phyloP scores from a whole-genome alignment of 2,329 filamentous ascomycete species.

The Fusarium compactum region DNA sequence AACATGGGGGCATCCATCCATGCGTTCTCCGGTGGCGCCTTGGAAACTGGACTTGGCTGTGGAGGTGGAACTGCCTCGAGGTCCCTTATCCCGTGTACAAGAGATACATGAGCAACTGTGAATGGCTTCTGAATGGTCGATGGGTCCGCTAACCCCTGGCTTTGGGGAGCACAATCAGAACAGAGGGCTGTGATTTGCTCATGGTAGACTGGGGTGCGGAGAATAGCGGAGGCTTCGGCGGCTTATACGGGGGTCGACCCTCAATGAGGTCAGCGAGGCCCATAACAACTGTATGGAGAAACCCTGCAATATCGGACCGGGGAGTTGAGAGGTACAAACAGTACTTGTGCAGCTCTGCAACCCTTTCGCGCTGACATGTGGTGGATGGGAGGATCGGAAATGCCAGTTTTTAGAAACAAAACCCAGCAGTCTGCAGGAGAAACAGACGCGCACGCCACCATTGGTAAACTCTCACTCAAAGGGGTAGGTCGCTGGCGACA shows the following conservation, averaged over 20 bases:
- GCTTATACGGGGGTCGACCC: slow-evolving; percentile 39
- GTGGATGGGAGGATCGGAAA: slow-evolving; percentile 30
- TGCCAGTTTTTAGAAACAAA: slow-evolving; percentile 26
- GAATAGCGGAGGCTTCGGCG: slow-evolving; percentile 42
- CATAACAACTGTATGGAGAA: slow-evolving; percentile 45
- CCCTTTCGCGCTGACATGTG: slow-evolving; percentile 18
- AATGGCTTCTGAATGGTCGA: slow-evolving; percentile 11
- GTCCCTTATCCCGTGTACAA: slow-evolving; percentile 32
- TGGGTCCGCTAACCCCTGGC: slow-evolving; percentile 22
- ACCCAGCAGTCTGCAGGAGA: not conserved
- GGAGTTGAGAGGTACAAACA: slow-evolving; percentile 18
- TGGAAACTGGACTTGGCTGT: slow-evolving; percentile 43
- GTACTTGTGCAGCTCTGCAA: slow-evolving; percentile 21
- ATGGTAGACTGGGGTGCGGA: slow-evolving; percentile 14
- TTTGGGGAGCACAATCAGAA: slow-evolving; percentile 2
- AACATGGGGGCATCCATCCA: slow-evolving; percentile 36
- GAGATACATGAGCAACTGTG: slow-evolving; percentile 23
- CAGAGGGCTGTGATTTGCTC: slow-evolving; percentile 18
- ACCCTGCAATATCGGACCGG: slow-evolving; percentile 36
- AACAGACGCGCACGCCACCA: slow-evolving; percentile 14
- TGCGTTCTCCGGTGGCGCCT: slow-evolving; percentile 36
- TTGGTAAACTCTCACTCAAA: slow-evolving; percentile 38
- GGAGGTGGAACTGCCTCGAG: slow-evolving; percentile 35
- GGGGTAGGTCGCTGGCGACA: slow-evolving; percentile 31
- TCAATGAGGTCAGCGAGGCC: slow-evolving; percentile 43